A percentile compares a stretch with the other conserved stretches of the same genome.
Evolutionary conservation across 257 asterid species (phyloP).

Genomic region (Thymus mandschuricus): DNA sequence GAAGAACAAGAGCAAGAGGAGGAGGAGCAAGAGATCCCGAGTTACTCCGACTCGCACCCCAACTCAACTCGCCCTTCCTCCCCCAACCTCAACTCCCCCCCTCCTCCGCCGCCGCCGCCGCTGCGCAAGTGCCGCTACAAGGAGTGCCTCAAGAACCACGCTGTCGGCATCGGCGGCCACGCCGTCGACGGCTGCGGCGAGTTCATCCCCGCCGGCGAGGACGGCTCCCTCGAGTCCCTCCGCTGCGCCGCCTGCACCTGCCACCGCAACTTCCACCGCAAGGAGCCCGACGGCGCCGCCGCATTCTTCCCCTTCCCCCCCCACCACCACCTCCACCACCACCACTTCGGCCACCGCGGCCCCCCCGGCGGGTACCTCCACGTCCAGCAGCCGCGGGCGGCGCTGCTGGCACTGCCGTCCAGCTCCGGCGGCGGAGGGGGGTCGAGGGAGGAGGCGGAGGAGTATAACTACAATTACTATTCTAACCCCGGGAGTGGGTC

Average conservation of each 20-base stretch:
- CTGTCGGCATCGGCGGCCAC: conserved; percentile 68
- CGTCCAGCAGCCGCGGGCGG: conserved; percentile 36
- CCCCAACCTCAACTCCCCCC: neutral
- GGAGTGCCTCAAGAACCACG: conserved; percentile 74
- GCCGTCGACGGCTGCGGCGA: conserved; percentile 87
- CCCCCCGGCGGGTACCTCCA: conserved; percentile 65
- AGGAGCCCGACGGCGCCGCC: conserved; percentile 38
- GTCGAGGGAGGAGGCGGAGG: conserved; percentile 55
- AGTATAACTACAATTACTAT: conserved; percentile 36
- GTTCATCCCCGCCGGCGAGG: conserved; percentile 74
- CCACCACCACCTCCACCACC: conserved; percentile 45
- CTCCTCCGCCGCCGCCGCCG: conserved; percentile 34
- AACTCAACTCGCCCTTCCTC: conserved; percentile 41
- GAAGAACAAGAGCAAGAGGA: conserved; percentile 73
- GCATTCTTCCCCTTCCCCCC: conserved; percentile 34
- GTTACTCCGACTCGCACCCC: conserved; percentile 49
- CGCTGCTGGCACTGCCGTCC: conserved; percentile 64
- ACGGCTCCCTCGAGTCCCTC: conserved; percentile 61
- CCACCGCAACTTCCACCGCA: conserved; percentile 90
- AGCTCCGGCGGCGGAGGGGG: conserved; percentile 60
- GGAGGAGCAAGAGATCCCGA: conserved; percentile 46
- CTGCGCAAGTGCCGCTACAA: conserved; percentile 56
- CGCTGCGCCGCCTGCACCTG: conserved; percentile 79
- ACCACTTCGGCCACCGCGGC: conserved; percentile 47
- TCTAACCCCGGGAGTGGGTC: conserved; percentile 42